Base-by-base conservation (phyloP, 2,329 filamentous ascomycete species). In the Ramularia endophylla region DNA sequence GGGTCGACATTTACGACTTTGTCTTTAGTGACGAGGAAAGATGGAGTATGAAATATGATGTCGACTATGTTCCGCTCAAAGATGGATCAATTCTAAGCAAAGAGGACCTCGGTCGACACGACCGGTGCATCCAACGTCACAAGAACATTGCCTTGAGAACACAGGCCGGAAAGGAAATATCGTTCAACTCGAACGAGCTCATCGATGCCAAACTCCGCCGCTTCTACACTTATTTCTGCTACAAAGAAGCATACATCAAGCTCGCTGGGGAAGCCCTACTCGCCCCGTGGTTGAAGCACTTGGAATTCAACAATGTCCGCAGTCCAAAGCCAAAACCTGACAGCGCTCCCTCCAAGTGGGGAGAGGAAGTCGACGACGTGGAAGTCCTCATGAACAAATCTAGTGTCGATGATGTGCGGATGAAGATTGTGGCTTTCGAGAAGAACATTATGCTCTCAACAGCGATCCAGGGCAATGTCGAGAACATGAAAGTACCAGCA, bases 221-320 rank as follows among this genome's bases (percentile, higher is more conserved):
- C 39, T 90, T 90, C 59, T 90, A 88, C 60, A 75, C 83, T 1
- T 77, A 84, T 44, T 90, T 85, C 81, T 86, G 82, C 60, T 73
- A 87, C 61, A 80, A 86, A 53, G 85, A 90, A 66, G 81, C 84
- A 1, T 89, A 86, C 59, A 80, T 89, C 63, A 90, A 89, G 74
- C 80, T 90, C 67, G 85, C 83, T 20, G 85, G 85, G 18, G 83
- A 89, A 55, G 85, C 83, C 0, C 69, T 90, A 43, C 69, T 88
- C 7, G 85, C 85, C 0, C 69, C 71, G 3, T 90, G 85, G 85
- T 69, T 90, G 36, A 68, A 68, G 37, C 75, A 83, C 36, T 66
- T 89, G 7, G 81, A 88, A 54, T 86, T 90, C 57, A 68, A 71
- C 43, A 66, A 71, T 36, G 83, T 86, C 38, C 67, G 70, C 37